Evolutionary conservation across 306 rosid genomes (phyloP).

Genomic region (cucumber (Cucumis sativus)): Cucumber_9930_V3 NC_026660.2:12193501-12194000

Average conservation of each 20-base stretch:
- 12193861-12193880: conserved; percentile 25
- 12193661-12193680: not conserved
- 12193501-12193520: too few relatives aligned
- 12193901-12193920: conserved; percentile 48
- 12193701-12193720: not conserved
- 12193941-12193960: conserved; percentile 58
- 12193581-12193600: conserved; percentile 19
- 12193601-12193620: not conserved
- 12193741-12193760: conserved; percentile 29
- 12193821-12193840: conserved; percentile 25
- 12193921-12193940: conserved; percentile 59
- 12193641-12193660: not conserved
- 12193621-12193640: not conserved
- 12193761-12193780: conserved; percentile 73
- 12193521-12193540: not conserved
- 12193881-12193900: conserved; percentile 44
- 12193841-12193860: conserved; percentile 51
- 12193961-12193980: not conserved
- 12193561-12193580: conserved; percentile 24
- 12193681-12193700: not conserved
- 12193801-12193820: conserved; percentile 65
- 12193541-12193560: not conserved
- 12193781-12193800: conserved; percentile 80
- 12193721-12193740: not conserved
- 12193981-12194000: not conserved